phyloP scores from a whole-genome alignment of 441 rosid genomes.

The Manihot esculenta region DNA sequence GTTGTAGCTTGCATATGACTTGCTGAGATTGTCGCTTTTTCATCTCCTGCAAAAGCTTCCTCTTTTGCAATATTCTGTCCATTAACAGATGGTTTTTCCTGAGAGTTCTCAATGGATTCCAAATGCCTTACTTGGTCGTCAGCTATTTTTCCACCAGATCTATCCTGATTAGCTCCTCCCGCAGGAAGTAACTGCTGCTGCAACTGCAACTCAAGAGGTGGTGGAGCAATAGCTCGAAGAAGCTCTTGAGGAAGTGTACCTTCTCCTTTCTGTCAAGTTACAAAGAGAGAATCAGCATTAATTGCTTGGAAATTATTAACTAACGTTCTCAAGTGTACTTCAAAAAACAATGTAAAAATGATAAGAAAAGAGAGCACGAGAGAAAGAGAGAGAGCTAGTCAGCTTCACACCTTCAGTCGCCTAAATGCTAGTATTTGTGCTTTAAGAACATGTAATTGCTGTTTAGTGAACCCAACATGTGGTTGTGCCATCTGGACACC shows the following conservation, averaged over 20 bases:
- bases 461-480: slow-evolving; percentile 78
- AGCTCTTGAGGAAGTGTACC: slow-evolving; percentile 94
- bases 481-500: slow-evolving; percentile 58
- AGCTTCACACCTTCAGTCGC: slow-evolving; percentile 75
- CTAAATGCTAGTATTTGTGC: slow-evolving; percentile 98
- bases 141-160: slow-evolving; percentile 54
- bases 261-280: slow-evolving; percentile 88
- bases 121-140: slow-evolving; percentile 61
- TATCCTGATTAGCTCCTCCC: slow-evolving; percentile 61
- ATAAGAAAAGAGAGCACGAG: slow-evolving; percentile 8
- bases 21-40: slow-evolving; percentile 53
- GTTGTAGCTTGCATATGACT: slow-evolving; percentile 49
- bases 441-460: slow-evolving; percentile 96
- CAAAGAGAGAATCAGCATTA: slow-evolving; percentile 18
- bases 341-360: background rate
- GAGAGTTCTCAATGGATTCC: slow-evolving; percentile 61
- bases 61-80: slow-evolving; percentile 56
- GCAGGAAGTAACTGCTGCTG: slow-evolving; percentile 56
- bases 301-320: slow-evolving; percentile 20
- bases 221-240: slow-evolving; percentile 90
- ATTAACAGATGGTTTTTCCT: slow-evolving; percentile 44
- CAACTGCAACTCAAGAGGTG: slow-evolving; percentile 61
- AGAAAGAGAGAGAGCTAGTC: slow-evolving; percentile 13
- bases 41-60: slow-evolving; percentile 59
- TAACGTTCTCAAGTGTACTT: slow-evolving; percentile 9